Base-by-base conservation (phyloP, 1,139 yeast genomes). In the Hansenula sp. region DNA sequence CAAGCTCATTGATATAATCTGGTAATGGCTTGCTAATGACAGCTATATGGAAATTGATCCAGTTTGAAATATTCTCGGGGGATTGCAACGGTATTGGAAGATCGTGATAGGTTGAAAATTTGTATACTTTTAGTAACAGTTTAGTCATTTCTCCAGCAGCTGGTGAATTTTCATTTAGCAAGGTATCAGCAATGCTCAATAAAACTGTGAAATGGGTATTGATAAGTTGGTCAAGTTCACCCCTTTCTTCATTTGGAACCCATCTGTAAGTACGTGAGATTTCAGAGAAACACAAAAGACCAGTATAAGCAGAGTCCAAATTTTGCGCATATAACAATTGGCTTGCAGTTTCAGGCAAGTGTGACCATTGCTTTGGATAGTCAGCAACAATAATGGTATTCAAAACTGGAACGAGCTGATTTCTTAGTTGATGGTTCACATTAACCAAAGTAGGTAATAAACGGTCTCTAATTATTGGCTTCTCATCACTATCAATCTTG, bases 11-110 rank as follows among this genome's bases (percentile, higher is more conserved):
- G 1, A 79, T 72, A 45, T 74, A 51, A 13, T 66, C 62, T 3
- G 95, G 89, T 8, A 85, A 67, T 1, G 71, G 70, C 68, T 79
- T 74, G 52, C 79, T 81, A 41, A 88, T 77, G 5, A 88, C 76
- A 17, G 76, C 71, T 36, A 89, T 82, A 57, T 90, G 93, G 52
- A 93, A 76, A 46, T 80, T 77, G 2, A 88, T 85, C 96, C 98
- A 91, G 19, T 76, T 73, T 12, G 77, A 68, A 42, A 90, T 68
- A 7, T 74, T 63, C 15, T 80, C 84, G 38, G 72, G 67, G 2
- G 75, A 63, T 61, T 85, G 96, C 46, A 91, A 69, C 3, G 79
- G 75, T 7, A 61, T 68, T 1, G 98, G 97, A 39, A 93, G 69
- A 55, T 88, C 96, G 53, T 77, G 79, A 61, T 81, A 85, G 2